Conservation (phyloP, 768 basidiomycete genomes). For the Leucocoprinus birnbaumii region DNA sequence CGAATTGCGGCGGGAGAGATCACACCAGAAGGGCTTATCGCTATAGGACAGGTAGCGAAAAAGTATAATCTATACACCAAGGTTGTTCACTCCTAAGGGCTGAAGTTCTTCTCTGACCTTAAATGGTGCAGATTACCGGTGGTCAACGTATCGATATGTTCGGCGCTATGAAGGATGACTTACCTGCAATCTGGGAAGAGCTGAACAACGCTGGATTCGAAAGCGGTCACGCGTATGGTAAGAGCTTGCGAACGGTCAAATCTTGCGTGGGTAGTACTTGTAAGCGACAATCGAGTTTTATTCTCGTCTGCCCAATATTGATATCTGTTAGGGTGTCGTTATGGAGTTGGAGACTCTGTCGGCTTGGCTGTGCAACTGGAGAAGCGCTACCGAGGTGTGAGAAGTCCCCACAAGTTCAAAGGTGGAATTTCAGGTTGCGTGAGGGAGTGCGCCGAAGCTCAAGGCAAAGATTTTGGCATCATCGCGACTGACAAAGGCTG, state of each 20-base stretch:
- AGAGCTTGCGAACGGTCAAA: conserved; percentile 70
- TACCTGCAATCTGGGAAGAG: conserved; percentile 66
- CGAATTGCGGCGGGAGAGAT: conserved; percentile 69
- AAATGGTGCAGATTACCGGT: conserved; percentile 22
- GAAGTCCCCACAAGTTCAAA: conserved; percentile 73
- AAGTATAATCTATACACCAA: conserved; percentile 67
- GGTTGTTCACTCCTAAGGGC: too few relatives aligned
- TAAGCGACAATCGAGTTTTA: neutral
- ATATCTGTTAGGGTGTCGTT: conserved; percentile 49
- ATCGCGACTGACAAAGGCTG: conserved; percentile 82
- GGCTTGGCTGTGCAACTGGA: conserved; percentile 71
- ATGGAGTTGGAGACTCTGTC: conserved; percentile 73
- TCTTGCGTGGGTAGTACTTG: conserved; percentile 72
- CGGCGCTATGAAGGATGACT: conserved; percentile 65
- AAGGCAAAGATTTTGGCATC: conserved; percentile 66
- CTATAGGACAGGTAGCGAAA: conserved; percentile 61
- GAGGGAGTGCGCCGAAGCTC: conserved; percentile 77
- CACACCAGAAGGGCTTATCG: conserved; percentile 64
- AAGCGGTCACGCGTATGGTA: conserved; percentile 75
- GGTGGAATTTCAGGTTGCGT: conserved; percentile 76
- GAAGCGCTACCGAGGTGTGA: conserved; percentile 68
- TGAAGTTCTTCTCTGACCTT: too few relatives aligned
- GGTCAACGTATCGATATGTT: conserved; percentile 70
- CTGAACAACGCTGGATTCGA: conserved; percentile 67
- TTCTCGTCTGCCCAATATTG: neutral